Evolutionary conservation across 345 rosid species (phyloP), one percentile per base, ranked within the genome.

Genomic region (Draba incana): DNA sequence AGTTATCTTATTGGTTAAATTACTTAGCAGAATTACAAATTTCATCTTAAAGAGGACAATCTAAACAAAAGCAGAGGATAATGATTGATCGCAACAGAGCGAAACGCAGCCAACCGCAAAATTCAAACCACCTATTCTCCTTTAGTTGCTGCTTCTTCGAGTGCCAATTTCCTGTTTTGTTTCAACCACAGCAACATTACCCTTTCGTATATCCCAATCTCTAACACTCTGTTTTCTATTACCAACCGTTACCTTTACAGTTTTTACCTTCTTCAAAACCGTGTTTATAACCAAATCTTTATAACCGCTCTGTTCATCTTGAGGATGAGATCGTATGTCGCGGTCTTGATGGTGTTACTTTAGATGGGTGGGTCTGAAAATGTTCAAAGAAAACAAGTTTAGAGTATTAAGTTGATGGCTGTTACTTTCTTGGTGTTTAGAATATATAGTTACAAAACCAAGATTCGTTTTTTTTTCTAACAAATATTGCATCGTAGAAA

Each of bases 281-380:
- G 5, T 65, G 39, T 51, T 58, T 53, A 23, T 45, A 6, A 55
- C 50, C 31, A 74, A 35, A 46, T 45, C 58, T 25, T 25, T 16
- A 69, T 37, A 14, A 51, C 24, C 39, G n/a, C 45, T 5, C 64
- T 27, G 47, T 47, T 68, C 12, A 64, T 9, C 16, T 2, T 13
- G 64, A 45, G 28, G 46, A 58, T 54, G 69, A 66, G 44, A 50
- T 48, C 28, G 53, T 10, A 0, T 28, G 45, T 28, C 59, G 69
- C 46, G 68, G 61, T 61, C 59, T 68, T 55, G 69, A 28, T 25
- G 31, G 58, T 38, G 39, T 41, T 1, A 60, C 14, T 75, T 75
- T 62, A 38, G 51, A 28, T 60, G 39, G n/a, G 31, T 66, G 62
- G 10, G 49, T 52, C 72, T 68, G 64, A 38, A 74, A 74, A 59